These are phyloP conservation scores for Trichoderma erinaceum DNA, from an alignment of 495 filamentous ascomycete species.

Conservation along the genomic window DNA sequence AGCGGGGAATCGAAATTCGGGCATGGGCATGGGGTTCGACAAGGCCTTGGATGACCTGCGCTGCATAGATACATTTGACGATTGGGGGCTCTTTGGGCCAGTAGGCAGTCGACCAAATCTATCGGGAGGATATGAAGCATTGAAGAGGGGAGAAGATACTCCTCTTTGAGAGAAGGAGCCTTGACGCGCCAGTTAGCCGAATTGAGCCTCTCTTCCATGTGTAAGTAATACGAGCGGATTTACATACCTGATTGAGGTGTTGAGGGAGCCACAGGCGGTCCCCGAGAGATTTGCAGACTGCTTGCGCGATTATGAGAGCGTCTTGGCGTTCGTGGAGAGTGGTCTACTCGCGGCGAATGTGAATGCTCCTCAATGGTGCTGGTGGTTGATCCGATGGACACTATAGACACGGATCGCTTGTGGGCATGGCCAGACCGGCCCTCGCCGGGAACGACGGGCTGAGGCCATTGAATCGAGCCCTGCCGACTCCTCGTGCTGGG, in stretches of 20 bases:
- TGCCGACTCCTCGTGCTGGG: slow-evolving; percentile 33
- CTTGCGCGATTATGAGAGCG: slow-evolving; percentile 71
- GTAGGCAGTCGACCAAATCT: slow-evolving; percentile 32
- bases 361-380: slow-evolving; percentile 43
- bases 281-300: slow-evolving; percentile 70
- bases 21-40: slow-evolving; percentile 44
- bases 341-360: slow-evolving; percentile 18
- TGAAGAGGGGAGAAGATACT: slow-evolving; percentile 36
- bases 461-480: slow-evolving; percentile 28
- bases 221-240: background rate
- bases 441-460: slow-evolving; percentile 27
- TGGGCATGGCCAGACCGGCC: slow-evolving; percentile 38
- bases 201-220: background rate
- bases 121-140: slow-evolving; percentile 43
- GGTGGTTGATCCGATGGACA: slow-evolving; percentile 69
- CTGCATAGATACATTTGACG: background rate
- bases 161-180: slow-evolving; percentile 38
- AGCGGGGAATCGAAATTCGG: slow-evolving; percentile 66
- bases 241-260: slow-evolving; percentile 44
- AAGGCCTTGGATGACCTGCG: slow-evolving; percentile 31
- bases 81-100: slow-evolving; percentile 35
- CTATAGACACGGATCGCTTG: slow-evolving; percentile 83
- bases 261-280: slow-evolving; percentile 25
- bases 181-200: slow-evolving; percentile 17
- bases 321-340: slow-evolving; percentile 36